Base-by-base conservation (phyloP, 192 early-diverging fungal species). In the Coemansia sp. region DNA sequence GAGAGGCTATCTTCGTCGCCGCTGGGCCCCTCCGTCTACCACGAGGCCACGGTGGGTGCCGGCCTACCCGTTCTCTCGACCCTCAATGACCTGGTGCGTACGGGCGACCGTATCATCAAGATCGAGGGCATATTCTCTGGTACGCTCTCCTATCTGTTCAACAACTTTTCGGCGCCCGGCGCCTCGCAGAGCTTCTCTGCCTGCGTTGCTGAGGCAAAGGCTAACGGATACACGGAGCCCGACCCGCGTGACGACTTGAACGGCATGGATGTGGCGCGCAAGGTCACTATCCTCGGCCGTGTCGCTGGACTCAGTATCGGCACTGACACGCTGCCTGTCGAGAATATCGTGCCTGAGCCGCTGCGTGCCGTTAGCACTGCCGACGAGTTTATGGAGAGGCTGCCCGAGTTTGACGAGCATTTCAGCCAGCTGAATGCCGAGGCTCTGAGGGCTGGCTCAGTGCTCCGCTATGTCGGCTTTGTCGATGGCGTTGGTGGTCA, bases 201-300 rank as follows among this genome's bases (percentile, higher is more conserved):
- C 39, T 93, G 92, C 65, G 97, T 99, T 57, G 74, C 84, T 61
- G 90, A 90, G 25, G 97, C 96, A 59, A 98, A 95, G 80, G 89
- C 90, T 27, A 86, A 90, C 39, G 97, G 97, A 4, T 99, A 96
- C 79, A 99, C 97, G 29, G 97, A 99, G 68, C 97, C 97, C 31
- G 97, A 99, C 74, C 97, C 97, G 27, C 86, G 97, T 43, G 97
- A 99, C 71, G 97, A 99, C 66, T 87, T 99, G 62, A 99, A 99
- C 68, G 98, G 96, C 31, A 91, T 99, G 93, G 98, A 99, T 71
- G 96, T 99, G 27, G 96, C 95, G n/a, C 93, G 96, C 60, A 99
- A 99, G 83, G 93, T 94, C 46, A 74, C 79, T 7, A 99, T 99
- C 46, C 85, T 94, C 11, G 95, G 91, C 11, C 92, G 97, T 51